Evolutionary conservation across 2,329 filamentous ascomycete species (phyloP).

Genomic region (Mycogone perniciosa): DNA sequence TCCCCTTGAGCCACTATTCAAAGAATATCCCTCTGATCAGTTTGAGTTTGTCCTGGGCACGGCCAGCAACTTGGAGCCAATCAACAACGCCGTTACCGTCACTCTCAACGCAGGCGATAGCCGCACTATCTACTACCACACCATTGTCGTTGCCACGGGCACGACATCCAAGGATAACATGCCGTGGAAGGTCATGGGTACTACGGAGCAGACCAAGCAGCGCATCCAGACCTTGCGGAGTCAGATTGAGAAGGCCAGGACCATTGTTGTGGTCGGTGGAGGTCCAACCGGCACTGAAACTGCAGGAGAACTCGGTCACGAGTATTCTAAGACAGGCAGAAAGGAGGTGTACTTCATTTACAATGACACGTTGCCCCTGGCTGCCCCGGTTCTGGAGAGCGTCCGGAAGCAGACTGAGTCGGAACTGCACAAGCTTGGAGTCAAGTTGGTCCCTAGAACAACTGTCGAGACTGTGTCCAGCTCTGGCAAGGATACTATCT

Average conservation of each 20-base stretch:
- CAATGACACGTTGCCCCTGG: conserved; percentile 33
- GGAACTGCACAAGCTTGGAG: conserved; percentile 38
- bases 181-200: conserved; percentile 44
- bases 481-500: conserved; percentile 22
- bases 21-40: conserved; percentile 37
- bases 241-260: conserved; percentile 36
- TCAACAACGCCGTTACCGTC: conserved; percentile 37
- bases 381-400: conserved; percentile 24
- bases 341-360: conserved; percentile 44
- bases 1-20: conserved; percentile 37
- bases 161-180: conserved; percentile 34
- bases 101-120: conserved; percentile 26
- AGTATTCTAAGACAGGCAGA: conserved; percentile 35
- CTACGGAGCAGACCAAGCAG: conserved; percentile 36
- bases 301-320: conserved; percentile 44
- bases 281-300: conserved; percentile 46
- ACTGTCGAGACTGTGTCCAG: conserved; percentile 27
- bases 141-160: conserved; percentile 51
- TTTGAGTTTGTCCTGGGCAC: conserved; percentile 49
- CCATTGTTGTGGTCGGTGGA: conserved; percentile 46
- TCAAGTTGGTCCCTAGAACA: conserved; percentile 35
- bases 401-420: conserved; percentile 34
- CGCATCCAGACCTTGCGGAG: conserved; percentile 31
- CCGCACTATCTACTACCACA: conserved; percentile 42
- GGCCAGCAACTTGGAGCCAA: conserved; percentile 38